Evolutionary conservation across 208 protist genomes (phyloP), one percentile per base, ranked within the genome.

Genomic region (Acanthamoeba royreba): DNA sequence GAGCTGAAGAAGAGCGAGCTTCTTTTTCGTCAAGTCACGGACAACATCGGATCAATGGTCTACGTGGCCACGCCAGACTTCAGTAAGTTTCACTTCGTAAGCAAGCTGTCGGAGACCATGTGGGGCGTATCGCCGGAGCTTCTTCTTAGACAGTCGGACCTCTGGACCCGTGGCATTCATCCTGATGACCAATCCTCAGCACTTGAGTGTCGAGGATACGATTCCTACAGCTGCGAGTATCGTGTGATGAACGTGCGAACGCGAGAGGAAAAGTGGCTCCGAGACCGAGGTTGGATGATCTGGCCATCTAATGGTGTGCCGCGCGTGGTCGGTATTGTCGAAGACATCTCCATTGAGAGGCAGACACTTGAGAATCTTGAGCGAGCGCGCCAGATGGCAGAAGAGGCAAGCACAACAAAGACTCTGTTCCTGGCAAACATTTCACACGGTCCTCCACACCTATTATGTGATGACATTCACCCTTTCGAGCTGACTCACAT

Each of bases 261-360:
- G 38, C 25, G 42, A 5, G 11, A 4, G 7, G 69, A 46, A 25
- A 81, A 81, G 69, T 81, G 69, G 69, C 19, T 81, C 40, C 69
- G 69, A 35, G 42, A 81, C 69, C 33, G 69, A 17, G 42, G 40
- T 43, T 81, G 69, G 69, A 45, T 33, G 69, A 81, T 81, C 69
- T 49, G 33, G 7, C 69, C 69, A 43, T 15, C 69, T 1, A 43
- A 49, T 11, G 38, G 40, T 1, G 69, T 52, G 38, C 69, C 69
- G 81, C 46, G 81, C 46, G 81, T 89, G 35, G 81, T 89, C 31
- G 81, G 81, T 13, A 89, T 89, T 40, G 81, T 89, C 46, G 81
- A 89, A 40, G 81, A 89, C 53, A 66, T 89, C 53, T 42, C 28
- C 9, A 31, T 89, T 28, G 81, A 89, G 35, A 28, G 81, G 4